A percentile compares a stretch with the other conserved stretches of the same genome.
Conservation (phyloP, 176 grass and related monocot genomes). For the Oryza meridionalis region DNA sequence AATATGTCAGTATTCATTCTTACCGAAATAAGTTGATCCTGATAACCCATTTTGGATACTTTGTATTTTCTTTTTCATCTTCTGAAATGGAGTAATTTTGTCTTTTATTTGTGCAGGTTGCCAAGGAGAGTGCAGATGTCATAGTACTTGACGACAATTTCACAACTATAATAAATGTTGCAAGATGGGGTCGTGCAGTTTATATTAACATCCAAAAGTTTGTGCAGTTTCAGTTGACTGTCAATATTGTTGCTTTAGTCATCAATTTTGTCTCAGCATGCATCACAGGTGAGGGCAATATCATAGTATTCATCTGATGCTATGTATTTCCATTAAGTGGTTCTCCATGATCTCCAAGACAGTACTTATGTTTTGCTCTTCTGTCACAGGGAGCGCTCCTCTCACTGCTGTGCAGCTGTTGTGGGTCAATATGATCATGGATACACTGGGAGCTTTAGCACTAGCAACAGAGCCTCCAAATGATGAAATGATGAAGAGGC, state of each 20-base stretch:
- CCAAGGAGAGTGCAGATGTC: slow-evolving; percentile 87
- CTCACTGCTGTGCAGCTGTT: slow-evolving; percentile 93
- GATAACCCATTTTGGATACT: not conserved
- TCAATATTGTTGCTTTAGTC: slow-evolving; percentile 87
- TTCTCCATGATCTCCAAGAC: slow-evolving; percentile 3
- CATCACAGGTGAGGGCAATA: slow-evolving; percentile 53
- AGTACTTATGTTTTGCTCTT: slow-evolving; percentile 18
- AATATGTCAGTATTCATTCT: slow-evolving; percentile 9
- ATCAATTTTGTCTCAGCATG: slow-evolving; percentile 87
- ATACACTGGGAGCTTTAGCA: slow-evolving; percentile 91
- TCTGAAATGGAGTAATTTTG: not conserved
- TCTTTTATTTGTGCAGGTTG: slow-evolving; percentile 52
- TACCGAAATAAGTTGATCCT: not conserved
- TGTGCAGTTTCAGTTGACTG: slow-evolving; percentile 94
- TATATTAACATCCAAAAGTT: slow-evolving; percentile 97
- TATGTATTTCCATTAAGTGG: not conserved
- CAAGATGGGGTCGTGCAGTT: slow-evolving; percentile 80
- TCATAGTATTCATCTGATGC: not conserved
- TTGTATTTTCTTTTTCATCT: not conserved
- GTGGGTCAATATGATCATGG: slow-evolving; percentile 99
- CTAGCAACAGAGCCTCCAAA: slow-evolving; percentile 92
- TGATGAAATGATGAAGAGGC: slow-evolving; percentile 91
- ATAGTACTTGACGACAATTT: slow-evolving; percentile 93
- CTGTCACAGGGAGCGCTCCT: slow-evolving; percentile 69
- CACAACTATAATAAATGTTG: slow-evolving; percentile 78